Base-by-base conservation (phyloP, 192 early-diverging fungal species). In the Entophlyctis helioformis region DNA sequence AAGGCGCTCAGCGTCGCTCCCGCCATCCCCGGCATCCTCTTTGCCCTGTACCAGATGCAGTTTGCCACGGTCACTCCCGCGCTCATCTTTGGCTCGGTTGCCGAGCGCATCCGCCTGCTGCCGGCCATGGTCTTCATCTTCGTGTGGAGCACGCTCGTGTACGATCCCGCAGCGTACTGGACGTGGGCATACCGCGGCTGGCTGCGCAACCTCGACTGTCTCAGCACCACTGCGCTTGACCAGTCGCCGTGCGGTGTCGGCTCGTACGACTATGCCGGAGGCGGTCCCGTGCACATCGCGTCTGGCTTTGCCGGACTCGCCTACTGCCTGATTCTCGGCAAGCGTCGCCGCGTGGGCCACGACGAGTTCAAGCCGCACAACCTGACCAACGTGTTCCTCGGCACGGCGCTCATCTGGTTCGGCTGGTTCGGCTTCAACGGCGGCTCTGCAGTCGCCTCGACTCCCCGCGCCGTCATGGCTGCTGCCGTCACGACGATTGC, bases 401-500 rank as follows among this genome's bases (percentile, higher is more conserved):
- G 88, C 3, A 76, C 80, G 19, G 69, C 83, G 10, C 62, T 91
- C 22, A 57, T 94, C 39, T 90, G 87, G 81, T 90, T 94, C 54
- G 89, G 89, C 27, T 93, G 87, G 87, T 82, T 49, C 38, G 86
- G 82, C 0, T 93, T 91, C 62, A 93, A 93, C 60, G 86, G 80
- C 16, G 87, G 86, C 25, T 73, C 64, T n/a, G 85, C 82, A 2
- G 56, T 85, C 13, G 71, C 76, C 23, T 74, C 75, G 21, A 82
- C 77, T 12, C 72, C 82, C 0, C 69, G 83, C 2, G 81, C 86
- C 11, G 82, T 78, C 18, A 80, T 83, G 40, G 79, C 88, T 0
- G 71, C 83, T 27, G 57, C 88, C 54, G 74, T 71, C 39, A 91
- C 90, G 19, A 80, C 78, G 54, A 35, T 88, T 21, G 77, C 87